A percentile compares a stretch with the other conserved stretches of the same genome.
These are phyloP conservation scores for Exophiala oligosperma DNA, from an alignment of 2,329 filamentous ascomycete species.

Conservation along the genomic window DNA sequence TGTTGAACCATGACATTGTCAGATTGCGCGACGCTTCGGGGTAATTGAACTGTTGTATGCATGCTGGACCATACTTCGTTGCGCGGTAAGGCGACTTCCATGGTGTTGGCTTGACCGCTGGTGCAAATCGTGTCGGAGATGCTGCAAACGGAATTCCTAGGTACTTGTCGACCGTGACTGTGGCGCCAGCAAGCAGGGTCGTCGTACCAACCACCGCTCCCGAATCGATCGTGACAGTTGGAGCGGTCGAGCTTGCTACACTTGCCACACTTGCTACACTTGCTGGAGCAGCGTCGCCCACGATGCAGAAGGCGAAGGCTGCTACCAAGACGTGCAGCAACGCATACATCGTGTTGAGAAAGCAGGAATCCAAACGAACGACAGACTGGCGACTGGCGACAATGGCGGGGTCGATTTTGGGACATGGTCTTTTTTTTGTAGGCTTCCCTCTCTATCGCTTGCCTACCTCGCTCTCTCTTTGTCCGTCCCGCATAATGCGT, in stretches of 20 bases:
- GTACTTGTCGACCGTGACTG: conserved; percentile 31
- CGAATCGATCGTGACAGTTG: conserved; percentile 30
- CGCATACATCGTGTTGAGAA: conserved; percentile 1
- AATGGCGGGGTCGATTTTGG: no score
- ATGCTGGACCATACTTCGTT: conserved; percentile 30
- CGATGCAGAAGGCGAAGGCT: not conserved
- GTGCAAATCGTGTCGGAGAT: conserved; percentile 32
- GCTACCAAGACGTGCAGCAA: not conserved
- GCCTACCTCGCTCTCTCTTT: not conserved
- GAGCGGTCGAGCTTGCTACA: conserved; percentile 8
- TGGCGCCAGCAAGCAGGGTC: conserved; percentile 29
- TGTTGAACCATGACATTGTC: conserved; percentile 29
- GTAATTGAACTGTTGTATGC: conserved; percentile 33
- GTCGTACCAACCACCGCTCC: conserved; percentile 33
- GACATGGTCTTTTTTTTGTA: not conserved
- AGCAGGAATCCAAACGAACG: not conserved
- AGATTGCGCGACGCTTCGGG: conserved; percentile 32
- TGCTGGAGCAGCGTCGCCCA: not conserved
- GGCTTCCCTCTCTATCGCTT: not conserved
- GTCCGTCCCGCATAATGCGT: no score
- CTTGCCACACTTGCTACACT: not conserved
- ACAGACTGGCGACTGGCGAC: no score
- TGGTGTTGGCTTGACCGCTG: conserved; percentile 24
- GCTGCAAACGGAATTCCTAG: conserved; percentile 36
- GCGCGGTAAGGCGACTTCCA: conserved; percentile 29